Evolutionary conservation across 176 grass and related monocot genomes (phyloP).

Genomic region (Otatea glauca): DNA sequence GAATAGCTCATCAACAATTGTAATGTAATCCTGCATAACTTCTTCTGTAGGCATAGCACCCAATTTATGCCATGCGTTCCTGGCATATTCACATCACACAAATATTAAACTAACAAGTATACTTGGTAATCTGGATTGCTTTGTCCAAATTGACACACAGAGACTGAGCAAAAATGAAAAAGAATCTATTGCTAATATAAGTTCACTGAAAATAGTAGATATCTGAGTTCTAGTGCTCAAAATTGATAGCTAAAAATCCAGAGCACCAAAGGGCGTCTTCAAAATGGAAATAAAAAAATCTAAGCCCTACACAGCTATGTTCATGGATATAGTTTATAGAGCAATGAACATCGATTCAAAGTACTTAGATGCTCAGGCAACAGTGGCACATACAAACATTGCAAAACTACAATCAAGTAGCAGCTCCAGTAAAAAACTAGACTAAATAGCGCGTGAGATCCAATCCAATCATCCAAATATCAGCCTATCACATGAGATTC

Average conservation of each 20-base stretch:
- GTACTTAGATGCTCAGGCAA: too few species aligned
- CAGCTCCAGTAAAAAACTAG: too few species aligned
- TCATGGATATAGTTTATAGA: too few species aligned
- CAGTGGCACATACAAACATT: too few species aligned
- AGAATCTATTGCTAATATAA: neutral
- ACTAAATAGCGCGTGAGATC: too few species aligned
- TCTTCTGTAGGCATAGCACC: constrained; percentile 92
- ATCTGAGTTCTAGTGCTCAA: neutral
- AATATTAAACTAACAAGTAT: neutral
- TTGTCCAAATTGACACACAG: neutral
- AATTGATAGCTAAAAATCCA: neutral
- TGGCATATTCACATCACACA: constrained; percentile 42
- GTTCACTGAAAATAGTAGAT: neutral
- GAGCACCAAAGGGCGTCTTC: neutral
- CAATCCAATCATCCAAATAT: too few species aligned
- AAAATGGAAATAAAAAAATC: too few species aligned
- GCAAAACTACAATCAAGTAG: too few species aligned
- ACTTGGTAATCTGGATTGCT: neutral
- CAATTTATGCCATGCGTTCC: constrained; percentile 95
- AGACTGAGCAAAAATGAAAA: neutral
- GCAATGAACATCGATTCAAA: too few species aligned
- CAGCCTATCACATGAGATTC: neutral
- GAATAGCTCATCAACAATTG: constrained; percentile 74
- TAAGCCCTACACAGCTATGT: too few species aligned
- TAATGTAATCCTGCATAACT: constrained; percentile 92